These are phyloP conservation scores for Closterium sp. DNA, from an alignment of 139 green algal species.

Conservation along the genomic window DNA sequence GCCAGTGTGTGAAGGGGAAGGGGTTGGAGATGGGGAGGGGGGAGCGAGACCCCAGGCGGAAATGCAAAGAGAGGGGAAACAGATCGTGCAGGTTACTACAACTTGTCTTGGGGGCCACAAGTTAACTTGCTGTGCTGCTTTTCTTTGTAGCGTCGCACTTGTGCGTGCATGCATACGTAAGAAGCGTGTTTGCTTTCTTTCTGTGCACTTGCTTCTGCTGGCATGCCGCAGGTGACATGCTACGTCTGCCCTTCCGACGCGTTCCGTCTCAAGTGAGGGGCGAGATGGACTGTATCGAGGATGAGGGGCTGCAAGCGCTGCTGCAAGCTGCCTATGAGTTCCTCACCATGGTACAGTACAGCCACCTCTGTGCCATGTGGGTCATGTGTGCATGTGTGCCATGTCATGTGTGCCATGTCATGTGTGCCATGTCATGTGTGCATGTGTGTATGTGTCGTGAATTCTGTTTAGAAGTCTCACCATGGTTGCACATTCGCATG, in stretches of 20 bases:
- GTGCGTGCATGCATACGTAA: not conserved
- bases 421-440: not conserved
- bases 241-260: not conserved
- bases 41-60: too few relatives aligned
- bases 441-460: too few relatives aligned
- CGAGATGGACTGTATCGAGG: not conserved
- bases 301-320: conserved; percentile 1
- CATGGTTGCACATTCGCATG: too few relatives aligned
- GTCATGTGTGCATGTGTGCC: not conserved
- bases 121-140: not conserved
- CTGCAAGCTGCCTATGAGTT: not conserved
- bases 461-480: too few relatives aligned
- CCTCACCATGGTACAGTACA: not conserved
- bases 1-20: not conserved
- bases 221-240: not conserved
- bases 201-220: not conserved
- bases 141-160: not conserved
- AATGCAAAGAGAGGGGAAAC: too few relatives aligned
- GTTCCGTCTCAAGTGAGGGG: not conserved
- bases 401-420: not conserved
- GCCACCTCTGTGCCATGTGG: not conserved
- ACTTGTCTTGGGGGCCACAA: not conserved
- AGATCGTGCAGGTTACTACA: not conserved
- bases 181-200: not conserved
- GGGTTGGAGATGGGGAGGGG: too few relatives aligned